A percentile compares a stretch with the other conserved stretches of the same genome.
Conservation (phyloP, 495 filamentous ascomycete species). For the Lindgomyces ingoldianus region DNA sequence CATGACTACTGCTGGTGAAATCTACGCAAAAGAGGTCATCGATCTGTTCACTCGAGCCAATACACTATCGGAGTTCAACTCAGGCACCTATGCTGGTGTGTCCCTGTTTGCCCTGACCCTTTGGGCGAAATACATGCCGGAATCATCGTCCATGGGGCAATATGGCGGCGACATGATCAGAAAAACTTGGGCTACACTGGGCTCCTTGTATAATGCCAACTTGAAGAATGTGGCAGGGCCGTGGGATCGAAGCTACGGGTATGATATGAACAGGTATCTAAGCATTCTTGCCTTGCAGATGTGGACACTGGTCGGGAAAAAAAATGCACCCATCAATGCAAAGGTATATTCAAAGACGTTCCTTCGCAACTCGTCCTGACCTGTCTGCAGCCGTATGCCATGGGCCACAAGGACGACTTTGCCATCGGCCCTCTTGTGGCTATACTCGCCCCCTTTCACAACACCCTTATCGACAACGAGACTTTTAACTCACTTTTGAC, state of each 20-base stretch:
- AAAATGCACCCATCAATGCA: conserved; percentile 15
- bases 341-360: background rate
- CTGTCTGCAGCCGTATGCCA: conserved; percentile 13
- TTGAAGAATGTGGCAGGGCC: conserved; percentile 25
- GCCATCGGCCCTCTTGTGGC: conserved; percentile 22
- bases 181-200: conserved; percentile 19
- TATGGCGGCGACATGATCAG: conserved; percentile 20
- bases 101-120: conserved; percentile 23
- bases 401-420: conserved; percentile 27
- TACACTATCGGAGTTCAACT: conserved; percentile 30
- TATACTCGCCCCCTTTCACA: conserved; percentile 27
- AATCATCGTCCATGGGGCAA: conserved; percentile 17
- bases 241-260: conserved; percentile 26
- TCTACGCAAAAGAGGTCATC: conserved; percentile 15
- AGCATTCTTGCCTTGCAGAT: conserved; percentile 25
- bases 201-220: conserved; percentile 22
- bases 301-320: conserved; percentile 25
- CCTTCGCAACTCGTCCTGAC: background rate
- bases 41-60: conserved; percentile 21
- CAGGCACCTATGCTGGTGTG: conserved; percentile 23
- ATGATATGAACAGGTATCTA: conserved; percentile 26
- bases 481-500: background rate
- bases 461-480: conserved; percentile 11
- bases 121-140: conserved; percentile 30
- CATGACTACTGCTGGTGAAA: conserved; percentile 21